Percentiles rank a stretch among this genome's conserved stretches.
Evolutionary conservation across 2,329 filamentous ascomycete genomes (phyloP).

Genomic region (Alternaria arborescens): DNA sequence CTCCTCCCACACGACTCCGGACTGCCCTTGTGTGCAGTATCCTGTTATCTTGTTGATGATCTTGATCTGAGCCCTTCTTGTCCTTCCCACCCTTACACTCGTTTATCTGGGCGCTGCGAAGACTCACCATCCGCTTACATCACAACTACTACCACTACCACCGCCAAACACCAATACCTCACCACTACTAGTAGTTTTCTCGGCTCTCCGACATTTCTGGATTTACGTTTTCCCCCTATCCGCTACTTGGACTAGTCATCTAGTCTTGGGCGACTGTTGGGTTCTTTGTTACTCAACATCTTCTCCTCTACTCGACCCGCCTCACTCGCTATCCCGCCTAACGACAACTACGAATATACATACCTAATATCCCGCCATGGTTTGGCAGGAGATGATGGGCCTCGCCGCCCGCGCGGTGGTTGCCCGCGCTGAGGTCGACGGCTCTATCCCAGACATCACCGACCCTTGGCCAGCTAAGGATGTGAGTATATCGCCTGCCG

Average conservation of each 20-base stretch:
- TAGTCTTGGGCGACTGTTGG: conserved; percentile 41
- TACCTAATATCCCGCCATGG: conserved; percentile 36
- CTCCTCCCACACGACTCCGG: conserved; percentile 24
- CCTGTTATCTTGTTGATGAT: conserved; percentile 21
- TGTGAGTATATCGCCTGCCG: conserved; percentile 40
- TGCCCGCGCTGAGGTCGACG: conserved; percentile 36
- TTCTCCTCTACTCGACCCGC: conserved; percentile 26
- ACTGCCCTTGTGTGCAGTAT: conserved; percentile 33
- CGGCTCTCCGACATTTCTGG: conserved; percentile 24
- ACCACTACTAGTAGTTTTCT: conserved; percentile 17
- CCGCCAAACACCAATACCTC: conserved; percentile 18
- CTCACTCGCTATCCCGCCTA: conserved; percentile 23
- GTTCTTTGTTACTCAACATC: conserved; percentile 38
- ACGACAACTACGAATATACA: conserved; percentile 27
- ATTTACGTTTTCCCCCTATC: conserved; percentile 15
- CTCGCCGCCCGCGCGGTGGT: conserved; percentile 37
- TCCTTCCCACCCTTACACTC: conserved; percentile 36
- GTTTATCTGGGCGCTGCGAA: conserved; percentile 29
- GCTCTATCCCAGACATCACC: conserved; percentile 43
- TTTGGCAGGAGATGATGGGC: conserved; percentile 30
- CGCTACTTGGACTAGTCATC: conserved; percentile 35
- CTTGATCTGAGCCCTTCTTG: conserved; percentile 21
- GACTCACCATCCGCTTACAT: neutral
- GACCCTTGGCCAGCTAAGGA: conserved; percentile 53
- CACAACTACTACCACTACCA: conserved; percentile 1